phyloP scores from a whole-genome alignment of 164 flowering plant species.

The Sedum album region DNA sequence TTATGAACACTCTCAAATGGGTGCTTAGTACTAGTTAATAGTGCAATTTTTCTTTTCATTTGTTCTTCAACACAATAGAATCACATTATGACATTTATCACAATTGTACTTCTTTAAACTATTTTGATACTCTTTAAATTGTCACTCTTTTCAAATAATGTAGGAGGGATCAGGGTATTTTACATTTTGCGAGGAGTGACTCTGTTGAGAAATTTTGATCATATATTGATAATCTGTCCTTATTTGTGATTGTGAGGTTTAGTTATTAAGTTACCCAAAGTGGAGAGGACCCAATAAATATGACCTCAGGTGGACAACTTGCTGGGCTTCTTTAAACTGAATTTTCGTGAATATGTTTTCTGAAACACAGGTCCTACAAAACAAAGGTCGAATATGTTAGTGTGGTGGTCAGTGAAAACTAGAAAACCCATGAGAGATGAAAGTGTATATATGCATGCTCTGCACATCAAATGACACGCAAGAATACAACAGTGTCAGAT shows the following conservation, averaged over 20 bases:
- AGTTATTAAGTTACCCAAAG: not conserved
- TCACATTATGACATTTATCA: not conserved
- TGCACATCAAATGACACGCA: not conserved
- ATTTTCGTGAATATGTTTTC: not conserved
- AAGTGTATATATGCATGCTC: not conserved
- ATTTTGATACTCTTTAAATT: too few relatives aligned
- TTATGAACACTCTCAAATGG: not conserved
- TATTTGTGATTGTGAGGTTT: not conserved
- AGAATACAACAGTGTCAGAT: not conserved
- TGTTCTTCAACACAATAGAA: not conserved
- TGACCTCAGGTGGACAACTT: not conserved
- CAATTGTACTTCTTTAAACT: too few relatives aligned
- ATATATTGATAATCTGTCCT: not conserved
- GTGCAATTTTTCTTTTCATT: not conserved
- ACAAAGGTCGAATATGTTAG: not conserved
- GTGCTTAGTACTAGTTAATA: not conserved
- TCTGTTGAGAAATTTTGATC: too few relatives aligned
- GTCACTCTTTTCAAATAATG: too few relatives aligned
- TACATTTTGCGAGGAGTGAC: not conserved
- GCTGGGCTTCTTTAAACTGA: not conserved
- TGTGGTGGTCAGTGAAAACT: constrained; percentile 3
- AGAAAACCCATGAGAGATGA: not conserved
- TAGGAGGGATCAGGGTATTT: not conserved
- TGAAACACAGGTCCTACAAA: constrained; percentile 2
- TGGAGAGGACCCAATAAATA: not conserved